Conservation (phyloP, 768 basidiomycete species). For the Mycena belliarum region DNA sequence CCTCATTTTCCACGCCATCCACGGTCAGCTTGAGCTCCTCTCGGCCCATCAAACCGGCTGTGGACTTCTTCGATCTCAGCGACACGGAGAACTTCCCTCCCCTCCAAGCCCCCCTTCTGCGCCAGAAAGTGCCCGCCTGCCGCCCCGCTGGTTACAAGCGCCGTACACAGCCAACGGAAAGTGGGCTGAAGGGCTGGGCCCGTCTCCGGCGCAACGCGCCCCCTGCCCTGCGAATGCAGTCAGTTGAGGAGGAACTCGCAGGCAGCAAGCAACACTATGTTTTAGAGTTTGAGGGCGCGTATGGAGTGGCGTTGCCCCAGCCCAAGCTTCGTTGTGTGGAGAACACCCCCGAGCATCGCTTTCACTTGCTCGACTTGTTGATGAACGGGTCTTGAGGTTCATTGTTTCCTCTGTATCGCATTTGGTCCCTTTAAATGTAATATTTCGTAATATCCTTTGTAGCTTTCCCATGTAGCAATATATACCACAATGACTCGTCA, state of each 20-base stretch:
- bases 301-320: not conserved
- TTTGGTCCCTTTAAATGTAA: not conserved
- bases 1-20: not conserved
- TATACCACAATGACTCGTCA: no score
- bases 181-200: conserved; percentile 4
- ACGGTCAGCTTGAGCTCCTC: not conserved
- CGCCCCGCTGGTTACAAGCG: not conserved
- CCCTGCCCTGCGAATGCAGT: not conserved
- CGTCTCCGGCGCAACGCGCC: conserved; percentile 18
- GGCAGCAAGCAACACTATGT: not conserved
- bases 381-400: not conserved
- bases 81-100: not conserved
- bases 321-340: not conserved
- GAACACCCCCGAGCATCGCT: not conserved
- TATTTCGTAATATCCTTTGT: not conserved
- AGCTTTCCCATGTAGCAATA: no score
- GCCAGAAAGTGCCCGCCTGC: not conserved
- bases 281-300: conserved; percentile 2
- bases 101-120: not conserved
- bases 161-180: not conserved
- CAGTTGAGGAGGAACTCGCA: not conserved
- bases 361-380: not conserved
- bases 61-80: not conserved
- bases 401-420: not conserved
- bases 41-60: not conserved